Evolutionary conservation across 2,329 filamentous ascomycete genomes (phyloP), one percentile per base, ranked within the genome.

Genomic region (Botrytis tulipae): DNA sequence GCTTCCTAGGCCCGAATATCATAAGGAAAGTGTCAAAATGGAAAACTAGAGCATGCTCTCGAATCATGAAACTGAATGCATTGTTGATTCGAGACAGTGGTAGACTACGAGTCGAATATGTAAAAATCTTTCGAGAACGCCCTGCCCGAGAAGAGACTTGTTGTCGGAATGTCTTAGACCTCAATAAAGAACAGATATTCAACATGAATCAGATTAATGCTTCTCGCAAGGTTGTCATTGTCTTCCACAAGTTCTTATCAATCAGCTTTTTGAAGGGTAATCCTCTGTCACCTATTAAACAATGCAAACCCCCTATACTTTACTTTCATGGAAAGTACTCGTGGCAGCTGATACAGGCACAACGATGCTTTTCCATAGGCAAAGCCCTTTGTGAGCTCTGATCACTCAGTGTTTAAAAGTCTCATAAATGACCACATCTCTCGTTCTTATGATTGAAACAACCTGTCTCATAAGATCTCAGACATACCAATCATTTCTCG

Each of bases 221-320:
- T 57, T 4, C 6, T 57, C 14, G 16, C 6, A 57, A 29, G n/a
- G 6, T 18, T 57, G 14, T 7, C n/a, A 29, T 29, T 18, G 1
- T 18, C 3, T 29, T 18, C 14, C n/a, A 0, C 14, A 57, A 57
- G 0, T 9, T 9, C 6, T 29, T 18, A 57, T 57, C 1, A 5
- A 57, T 29, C 0, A 9, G 9, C 0, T 3, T 29, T 6, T 29
- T 57, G 14, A 29, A 18, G 9, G n/a, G n/a, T 29, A 29, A 57
- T 2, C 1, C 6, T 57, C 6, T 4, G 3, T 57, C 4, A 1
- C 14, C 6, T 29, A 6, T 29, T 8, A 29, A 14, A 57, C 2
- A 29, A 57, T 57, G n/a, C 51, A 22, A 9, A 16, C 18, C 1
- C 8, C 0, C 1, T 18, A 4, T 29, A 16, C 0, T 8, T 29